Base-by-base conservation (phyloP, 2,329 filamentous ascomycete genomes). In the Lasiodiplodia citricola region DNA sequence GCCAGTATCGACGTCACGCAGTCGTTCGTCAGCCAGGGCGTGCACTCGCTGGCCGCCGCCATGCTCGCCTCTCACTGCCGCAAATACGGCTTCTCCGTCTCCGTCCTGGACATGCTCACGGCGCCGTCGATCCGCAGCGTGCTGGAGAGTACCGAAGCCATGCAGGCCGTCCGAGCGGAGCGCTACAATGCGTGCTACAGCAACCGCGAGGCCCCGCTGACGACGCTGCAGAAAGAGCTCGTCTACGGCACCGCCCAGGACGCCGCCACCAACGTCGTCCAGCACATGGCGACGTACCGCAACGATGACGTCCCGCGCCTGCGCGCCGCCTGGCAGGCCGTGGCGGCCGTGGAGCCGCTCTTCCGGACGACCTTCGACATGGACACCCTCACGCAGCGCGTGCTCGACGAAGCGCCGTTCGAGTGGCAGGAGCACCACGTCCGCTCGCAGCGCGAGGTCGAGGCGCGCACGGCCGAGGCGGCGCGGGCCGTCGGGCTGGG, bases 41-140 rank as follows among this genome's bases (percentile, higher is more conserved):
- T 57, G 8, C 54, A 57, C 54, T 57, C 54, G 23, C 54, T 57
- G 10, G 54, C 54, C 4, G 28, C 54, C 54, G 54, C n/a, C 54
- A 57, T 57, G 54, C 54, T 57, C 11, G 31, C 54, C 18, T 57
- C 54, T 3, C 54, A 57, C 25, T 57, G 54, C 35, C 54, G 54
- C 18, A 31, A n/a, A 28, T 25, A 18, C 18, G 54, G 54, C 10
- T 57, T 57, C 16, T 14, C 54, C 54, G 25, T 57, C 11, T n/a
- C 13, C 3, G 54, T 57, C 54, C 8, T 10, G 35, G 54, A 57
- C 28, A 57, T 57, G 7, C 54, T 57, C 28, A 35, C 54, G 3
- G 54, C 54, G 8, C 54, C 54, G 11, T 57, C 23, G 13, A 35
- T 57, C 54, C 14, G 31, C 28, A 57, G 54, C 16, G 13, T 57